phyloP scores from a whole-genome alignment of 495 filamentous ascomycete genomes.

The Tirmania nivea region DNA sequence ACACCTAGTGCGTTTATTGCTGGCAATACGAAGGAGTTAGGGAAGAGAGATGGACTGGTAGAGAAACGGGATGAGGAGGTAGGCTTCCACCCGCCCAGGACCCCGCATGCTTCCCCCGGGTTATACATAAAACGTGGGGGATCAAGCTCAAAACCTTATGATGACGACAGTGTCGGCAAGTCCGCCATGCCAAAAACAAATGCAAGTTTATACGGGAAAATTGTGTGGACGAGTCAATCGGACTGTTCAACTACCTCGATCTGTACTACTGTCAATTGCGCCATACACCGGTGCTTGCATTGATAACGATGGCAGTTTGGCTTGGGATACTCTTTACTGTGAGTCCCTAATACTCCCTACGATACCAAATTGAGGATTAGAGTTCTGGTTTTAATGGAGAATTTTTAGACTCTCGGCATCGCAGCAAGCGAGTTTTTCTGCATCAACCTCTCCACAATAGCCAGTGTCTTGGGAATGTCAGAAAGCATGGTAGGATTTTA shows the following conservation, averaged over 20 bases:
- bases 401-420: conserved; percentile 61
- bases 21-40: too few species aligned
- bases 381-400: background rate
- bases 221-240: conserved; percentile 76
- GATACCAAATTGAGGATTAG: background rate
- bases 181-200: conserved; percentile 55
- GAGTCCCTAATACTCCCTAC: background rate
- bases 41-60: background rate
- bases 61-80: background rate
- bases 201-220: conserved; percentile 68
- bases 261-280: conserved; percentile 76
- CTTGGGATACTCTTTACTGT: conserved; percentile 67
- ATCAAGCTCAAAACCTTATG: too few species aligned
- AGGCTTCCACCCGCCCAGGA: background rate
- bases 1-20: too few species aligned
- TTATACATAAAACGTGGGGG: conserved; percentile 2
- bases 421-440: conserved; percentile 97
- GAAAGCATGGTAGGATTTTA: conserved; percentile 43
- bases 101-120: conserved; percentile 15
- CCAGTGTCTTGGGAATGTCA: conserved; percentile 70
- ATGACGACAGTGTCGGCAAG: conserved; percentile 44
- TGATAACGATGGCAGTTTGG: conserved; percentile 59
- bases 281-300: conserved; percentile 50
- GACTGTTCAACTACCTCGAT: conserved; percentile 67
- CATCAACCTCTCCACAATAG: conserved; percentile 82